phyloP scores from a whole-genome alignment of 495 filamentous ascomycete species.

The Astrothelium subdiscretum region DNA sequence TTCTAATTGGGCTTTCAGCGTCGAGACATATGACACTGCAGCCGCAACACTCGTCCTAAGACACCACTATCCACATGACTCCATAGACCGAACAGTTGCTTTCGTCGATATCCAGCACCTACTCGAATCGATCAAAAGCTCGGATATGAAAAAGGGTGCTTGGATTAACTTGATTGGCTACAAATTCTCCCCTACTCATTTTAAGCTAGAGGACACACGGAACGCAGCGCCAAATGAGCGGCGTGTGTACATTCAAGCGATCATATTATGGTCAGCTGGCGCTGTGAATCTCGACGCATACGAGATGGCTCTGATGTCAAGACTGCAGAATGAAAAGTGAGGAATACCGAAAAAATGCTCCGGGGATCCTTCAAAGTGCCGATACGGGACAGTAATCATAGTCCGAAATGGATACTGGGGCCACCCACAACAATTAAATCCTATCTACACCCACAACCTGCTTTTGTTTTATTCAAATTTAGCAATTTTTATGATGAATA shows the following conservation, averaged over 20 bases:
- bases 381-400: background rate
- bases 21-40: conserved; percentile 50
- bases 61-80: conserved; percentile 49
- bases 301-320: conserved; percentile 5
- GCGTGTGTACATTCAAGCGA: conserved; percentile 12
- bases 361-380: background rate
- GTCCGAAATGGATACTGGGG: too few species aligned
- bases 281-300: conserved; percentile 15
- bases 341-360: background rate
- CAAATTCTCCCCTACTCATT: conserved; percentile 3
- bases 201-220: background rate
- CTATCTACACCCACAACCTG: too few species aligned
- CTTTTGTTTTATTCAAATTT: too few species aligned
- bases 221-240: background rate
- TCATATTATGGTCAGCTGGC: conserved; percentile 23
- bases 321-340: background rate
- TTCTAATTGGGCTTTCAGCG: conserved; percentile 35
- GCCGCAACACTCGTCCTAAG: conserved; percentile 52
- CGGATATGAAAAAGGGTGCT: conserved; percentile 60
- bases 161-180: conserved; percentile 92
- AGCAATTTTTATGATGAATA: too few species aligned
- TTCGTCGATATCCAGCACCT: conserved; percentile 61
- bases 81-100: conserved; percentile 30
- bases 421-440: too few species aligned
- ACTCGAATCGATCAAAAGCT: conserved; percentile 48